phyloP scores from a whole-genome alignment of 345 rosid species.

The Populus tremula region DNA sequence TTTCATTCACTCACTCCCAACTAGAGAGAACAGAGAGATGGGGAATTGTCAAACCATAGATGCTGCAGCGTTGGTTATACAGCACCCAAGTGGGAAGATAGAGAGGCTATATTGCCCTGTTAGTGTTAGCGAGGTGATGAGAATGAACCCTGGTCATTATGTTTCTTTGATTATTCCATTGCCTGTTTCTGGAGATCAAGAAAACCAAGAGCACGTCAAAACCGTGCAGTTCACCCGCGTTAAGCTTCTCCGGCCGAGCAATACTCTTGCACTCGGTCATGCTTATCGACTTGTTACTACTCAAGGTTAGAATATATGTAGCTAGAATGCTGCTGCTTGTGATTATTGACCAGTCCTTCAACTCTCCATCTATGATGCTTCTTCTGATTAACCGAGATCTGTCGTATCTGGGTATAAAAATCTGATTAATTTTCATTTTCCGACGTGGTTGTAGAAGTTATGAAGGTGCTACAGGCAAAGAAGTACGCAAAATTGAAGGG shows the following conservation, averaged over 20 bases:
- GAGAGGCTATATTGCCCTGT: conserved; percentile 79
- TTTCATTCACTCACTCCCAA: background rate
- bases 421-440: background rate
- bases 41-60: conserved; percentile 97
- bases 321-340: background rate
- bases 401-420: background rate
- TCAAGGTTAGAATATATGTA: conserved; percentile 52
- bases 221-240: conserved; percentile 69
- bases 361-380: background rate
- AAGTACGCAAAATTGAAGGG: conserved; percentile 64
- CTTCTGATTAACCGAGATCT: background rate
- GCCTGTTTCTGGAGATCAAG: conserved; percentile 33
- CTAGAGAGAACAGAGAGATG: conserved; percentile 34
- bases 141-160: conserved; percentile 80
- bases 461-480: conserved; percentile 79
- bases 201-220: conserved; percentile 20
- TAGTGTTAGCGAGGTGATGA: conserved; percentile 74
- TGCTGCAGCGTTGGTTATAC: conserved; percentile 89
- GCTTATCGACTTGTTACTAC: conserved; percentile 92
- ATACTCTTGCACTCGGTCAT: conserved; percentile 83
- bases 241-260: conserved; percentile 83
- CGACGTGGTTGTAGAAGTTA: conserved; percentile 55
- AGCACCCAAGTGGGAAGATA: conserved; percentile 77
- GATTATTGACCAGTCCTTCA: background rate
- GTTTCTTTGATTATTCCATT: conserved; percentile 90